Evolutionary conservation across 805 yeast species (phyloP), one percentile per base, ranked within the genome.

Genomic region (Candida ascalaphidarum): DNA sequence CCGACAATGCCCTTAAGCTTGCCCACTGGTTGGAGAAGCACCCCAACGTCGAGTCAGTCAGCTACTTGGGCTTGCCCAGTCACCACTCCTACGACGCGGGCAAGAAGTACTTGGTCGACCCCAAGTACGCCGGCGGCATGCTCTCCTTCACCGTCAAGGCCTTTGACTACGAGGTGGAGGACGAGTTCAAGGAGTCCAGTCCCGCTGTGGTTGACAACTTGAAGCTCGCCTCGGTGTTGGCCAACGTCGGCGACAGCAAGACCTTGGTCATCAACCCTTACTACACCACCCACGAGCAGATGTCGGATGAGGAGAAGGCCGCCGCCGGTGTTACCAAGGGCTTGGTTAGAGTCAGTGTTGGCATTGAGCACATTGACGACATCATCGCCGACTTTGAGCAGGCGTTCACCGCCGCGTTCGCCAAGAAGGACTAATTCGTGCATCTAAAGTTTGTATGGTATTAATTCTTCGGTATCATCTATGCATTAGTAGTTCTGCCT

Each of bases 231-330:
- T 80, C 95, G 18, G 83, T 86, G 64, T 74, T 92, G 52, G 97
- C 98, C 27, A 89, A 89, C 48, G 96, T 89, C 34, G 98, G 98
- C 52, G 98, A 89, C 50, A 78, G 89, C 28, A 92, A 89, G 66
- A 84, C 97, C 25, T 71, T 89, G 52, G 94, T 89, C 33, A 89
- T 89, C 56, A 88, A 96, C 30, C 98, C 98, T 40, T 88, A 80
- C 70, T 85, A 73, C 60, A 92, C 97, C 22, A 89, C 97, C 15
- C 98, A 89, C 60, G 88, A 85, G 55, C 97, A 92, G 65, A 71
- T 89, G 49, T 57, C 65, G 23, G 85, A 82, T 25, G 81, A 77
- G 40, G 96, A 85, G 65, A 84, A 83, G 61, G 32, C 60, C 23
- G 75, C 80, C 10, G 68, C 94, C 27, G 96, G 96, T 58, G 96